A percentile compares a stretch with the other conserved stretches of the same genome.
Conservation (phyloP, 1,139 yeast species). For the Sugiyamaella grinbergsii region DNA sequence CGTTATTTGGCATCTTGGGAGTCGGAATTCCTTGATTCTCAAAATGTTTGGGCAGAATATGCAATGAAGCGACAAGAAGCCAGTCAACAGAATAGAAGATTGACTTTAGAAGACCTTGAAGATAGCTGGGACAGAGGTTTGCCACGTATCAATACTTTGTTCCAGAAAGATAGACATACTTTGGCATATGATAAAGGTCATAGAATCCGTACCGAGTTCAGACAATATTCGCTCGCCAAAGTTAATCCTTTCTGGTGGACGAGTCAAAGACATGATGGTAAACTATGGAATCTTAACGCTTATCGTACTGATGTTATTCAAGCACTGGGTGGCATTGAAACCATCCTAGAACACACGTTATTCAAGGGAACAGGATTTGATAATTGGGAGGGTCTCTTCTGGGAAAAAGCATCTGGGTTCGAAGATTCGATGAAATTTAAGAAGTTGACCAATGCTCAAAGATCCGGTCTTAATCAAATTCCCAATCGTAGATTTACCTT, state of each 20-base stretch:
- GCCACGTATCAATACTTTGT: constrained; percentile 91
- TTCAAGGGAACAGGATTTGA: constrained; percentile 97
- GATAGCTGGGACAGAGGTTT: constrained; percentile 95
- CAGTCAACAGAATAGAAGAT: constrained; percentile 75
- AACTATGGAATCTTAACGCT: constrained; percentile 88
- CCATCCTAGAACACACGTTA: constrained; percentile 90
- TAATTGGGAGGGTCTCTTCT: constrained; percentile 97
- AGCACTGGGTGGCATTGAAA: constrained; percentile 96
- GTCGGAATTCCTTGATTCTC: constrained; percentile 90
- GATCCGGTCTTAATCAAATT: constrained; percentile 95
- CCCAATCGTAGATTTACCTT: constrained; percentile 96
- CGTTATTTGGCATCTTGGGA: constrained; percentile 96
- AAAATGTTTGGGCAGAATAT: constrained; percentile 97
- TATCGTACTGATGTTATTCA: constrained; percentile 96
- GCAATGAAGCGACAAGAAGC: constrained; percentile 91
- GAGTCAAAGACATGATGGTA: constrained; percentile 89
- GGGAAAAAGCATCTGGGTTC: constrained; percentile 97
- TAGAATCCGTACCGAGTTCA: constrained; percentile 76
- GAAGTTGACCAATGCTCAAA: constrained; percentile 94
- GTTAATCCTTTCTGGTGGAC: constrained; percentile 98
- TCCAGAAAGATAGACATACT: constrained; percentile 94
- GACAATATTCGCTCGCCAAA: constrained; percentile 68
- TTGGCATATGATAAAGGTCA: constrained; percentile 95
- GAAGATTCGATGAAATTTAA: constrained; percentile 95
- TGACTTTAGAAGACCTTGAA: constrained; percentile 92